Conservation (phyloP, 2,329 filamentous ascomycete genomes). For the Mariannaea sp. region DNA sequence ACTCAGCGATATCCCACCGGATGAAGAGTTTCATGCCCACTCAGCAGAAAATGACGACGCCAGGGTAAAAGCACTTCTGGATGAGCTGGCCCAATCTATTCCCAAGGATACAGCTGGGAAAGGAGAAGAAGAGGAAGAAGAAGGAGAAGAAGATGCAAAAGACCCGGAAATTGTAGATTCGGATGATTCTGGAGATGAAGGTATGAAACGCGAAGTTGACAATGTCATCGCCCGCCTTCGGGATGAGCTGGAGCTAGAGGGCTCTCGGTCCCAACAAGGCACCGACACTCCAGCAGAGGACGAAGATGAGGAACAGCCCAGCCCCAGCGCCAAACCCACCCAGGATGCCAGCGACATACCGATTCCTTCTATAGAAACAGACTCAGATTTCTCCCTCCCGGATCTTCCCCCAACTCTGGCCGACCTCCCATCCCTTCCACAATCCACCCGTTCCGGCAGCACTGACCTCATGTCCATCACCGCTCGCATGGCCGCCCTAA, state of each 20-base stretch:
- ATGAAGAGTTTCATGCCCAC: conserved; percentile 35
- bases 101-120: conserved; percentile 38
- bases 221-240: conserved; percentile 51
- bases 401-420: conserved; percentile 51
- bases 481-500: conserved; percentile 58
- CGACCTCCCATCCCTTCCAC: conserved; percentile 40
- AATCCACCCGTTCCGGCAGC: conserved; percentile 28
- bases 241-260: conserved; percentile 51
- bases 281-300: neutral
- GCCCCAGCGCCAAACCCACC: conserved; percentile 28
- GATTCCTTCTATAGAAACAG: conserved; percentile 15
- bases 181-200: conserved; percentile 57
- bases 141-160: neutral
- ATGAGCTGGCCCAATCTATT: conserved; percentile 43
- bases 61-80: conserved; percentile 44
- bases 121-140: neutral
- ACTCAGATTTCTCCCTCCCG: conserved; percentile 50
- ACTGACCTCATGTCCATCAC: conserved; percentile 51
- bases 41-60: conserved; percentile 38
- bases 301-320: conserved; percentile 15
- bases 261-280: conserved; percentile 24
- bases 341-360: conserved; percentile 15
- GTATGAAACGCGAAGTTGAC: conserved; percentile 51
- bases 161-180: conserved; percentile 30
- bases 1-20: conserved; percentile 48